These are phyloP conservation scores for Rhodotorula sp. DNA, from an alignment of 1,284 basidiomycete species.

Conservation along the genomic window DNA sequence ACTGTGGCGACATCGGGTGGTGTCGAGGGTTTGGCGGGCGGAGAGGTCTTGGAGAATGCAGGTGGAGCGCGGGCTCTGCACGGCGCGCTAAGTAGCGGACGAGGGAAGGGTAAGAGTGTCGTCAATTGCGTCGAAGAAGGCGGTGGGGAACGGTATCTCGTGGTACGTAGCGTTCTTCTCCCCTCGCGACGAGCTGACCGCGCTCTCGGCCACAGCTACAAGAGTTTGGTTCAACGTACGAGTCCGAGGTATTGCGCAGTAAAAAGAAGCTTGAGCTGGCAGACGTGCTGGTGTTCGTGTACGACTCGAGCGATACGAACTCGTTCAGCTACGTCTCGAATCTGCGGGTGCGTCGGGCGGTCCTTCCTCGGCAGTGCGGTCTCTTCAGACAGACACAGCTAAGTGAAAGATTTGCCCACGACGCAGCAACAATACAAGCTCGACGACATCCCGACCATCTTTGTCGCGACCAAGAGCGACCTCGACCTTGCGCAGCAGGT, in stretches of 20 bases:
- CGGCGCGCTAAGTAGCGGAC: slow-evolving; percentile 77
- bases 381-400: background rate
- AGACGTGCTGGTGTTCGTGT: slow-evolving; percentile 92
- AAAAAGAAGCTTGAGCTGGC: slow-evolving; percentile 86
- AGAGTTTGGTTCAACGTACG: slow-evolving; percentile 94
- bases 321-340: slow-evolving; percentile 98
- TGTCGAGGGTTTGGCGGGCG: too few species aligned
- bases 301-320: slow-evolving; percentile 97
- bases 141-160: slow-evolving; percentile 92
- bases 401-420: background rate
- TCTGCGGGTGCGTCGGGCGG: slow-evolving; percentile 64
- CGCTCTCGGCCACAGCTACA: slow-evolving; percentile 63
- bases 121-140: slow-evolving; percentile 94
- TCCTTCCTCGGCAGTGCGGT: background rate
- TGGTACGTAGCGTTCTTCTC: slow-evolving; percentile 59
- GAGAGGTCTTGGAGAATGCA: background rate
- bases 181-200: background rate
- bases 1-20: too few species aligned
- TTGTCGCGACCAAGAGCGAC: slow-evolving; percentile 98
- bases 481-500: slow-evolving; percentile 92
- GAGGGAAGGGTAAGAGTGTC: slow-evolving; percentile 82
- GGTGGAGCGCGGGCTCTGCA: slow-evolving; percentile 43
- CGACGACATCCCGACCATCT: slow-evolving; percentile 88
- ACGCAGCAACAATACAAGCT: slow-evolving; percentile 89
- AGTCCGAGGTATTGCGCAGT: slow-evolving; percentile 83